Percentiles rank a stretch among this genome's conserved stretches.
These are phyloP conservation scores for Neurospora tetraspora DNA, from an alignment of 495 filamentous ascomycete genomes.

Conservation along the genomic window DNA sequence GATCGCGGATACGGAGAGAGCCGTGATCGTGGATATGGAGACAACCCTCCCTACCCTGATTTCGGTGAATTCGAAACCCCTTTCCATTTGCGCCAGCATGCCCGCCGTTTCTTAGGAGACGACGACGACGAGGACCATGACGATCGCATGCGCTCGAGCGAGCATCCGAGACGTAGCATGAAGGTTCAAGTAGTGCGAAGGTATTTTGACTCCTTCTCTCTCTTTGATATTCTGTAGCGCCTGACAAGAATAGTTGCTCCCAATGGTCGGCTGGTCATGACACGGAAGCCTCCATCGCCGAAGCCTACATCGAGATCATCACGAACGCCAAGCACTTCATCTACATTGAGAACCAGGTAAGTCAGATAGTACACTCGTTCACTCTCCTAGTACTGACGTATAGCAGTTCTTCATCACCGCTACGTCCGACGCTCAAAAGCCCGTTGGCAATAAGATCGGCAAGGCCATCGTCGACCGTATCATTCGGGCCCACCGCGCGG, in stretches of 20 bases:
- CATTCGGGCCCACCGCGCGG: constrained; percentile 58
- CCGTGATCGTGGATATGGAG: background rate
- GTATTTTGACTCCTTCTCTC: constrained; percentile 11
- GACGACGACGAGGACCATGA: constrained; percentile 12
- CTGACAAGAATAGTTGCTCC: constrained; percentile 36
- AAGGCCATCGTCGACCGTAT: constrained; percentile 83
- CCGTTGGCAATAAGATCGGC: constrained; percentile 80
- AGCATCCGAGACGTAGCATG: constrained; percentile 6
- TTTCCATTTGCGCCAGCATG: background rate
- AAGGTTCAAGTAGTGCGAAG: constrained; percentile 36
- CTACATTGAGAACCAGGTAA: constrained; percentile 85
- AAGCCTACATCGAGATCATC: constrained; percentile 81
- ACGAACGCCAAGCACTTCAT: constrained; percentile 71
- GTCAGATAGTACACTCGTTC: background rate
- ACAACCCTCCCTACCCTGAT: background rate
- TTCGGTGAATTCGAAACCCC: background rate
- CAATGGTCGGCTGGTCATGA: constrained; percentile 64
- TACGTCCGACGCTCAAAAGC: constrained; percentile 62
- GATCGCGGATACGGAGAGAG: background rate
- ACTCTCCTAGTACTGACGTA: background rate
- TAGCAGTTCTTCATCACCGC: constrained; percentile 84
- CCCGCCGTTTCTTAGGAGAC: constrained; percentile 21
- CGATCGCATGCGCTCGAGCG: background rate
- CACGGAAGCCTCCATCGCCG: constrained; percentile 76
- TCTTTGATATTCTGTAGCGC: background rate